Base-by-base conservation (phyloP, 495 filamentous ascomycete genomes). In the Penicillium canescens region DNA sequence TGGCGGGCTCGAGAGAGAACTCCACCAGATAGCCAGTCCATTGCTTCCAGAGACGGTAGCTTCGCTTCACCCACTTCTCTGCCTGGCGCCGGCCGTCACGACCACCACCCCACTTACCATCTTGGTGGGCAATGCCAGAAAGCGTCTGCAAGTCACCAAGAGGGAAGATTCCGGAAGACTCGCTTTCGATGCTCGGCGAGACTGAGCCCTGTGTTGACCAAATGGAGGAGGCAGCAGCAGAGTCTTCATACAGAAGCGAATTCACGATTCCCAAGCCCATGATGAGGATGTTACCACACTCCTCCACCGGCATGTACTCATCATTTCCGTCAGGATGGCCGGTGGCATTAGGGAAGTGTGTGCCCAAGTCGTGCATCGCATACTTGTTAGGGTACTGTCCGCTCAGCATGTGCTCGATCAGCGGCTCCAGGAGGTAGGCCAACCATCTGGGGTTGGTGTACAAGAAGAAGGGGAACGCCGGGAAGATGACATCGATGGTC, bases 401-500 rank as follows among this genome's bases (percentile, higher is more conserved):
- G 62, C 91, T 95, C 18, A 90, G 70, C 73, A 89, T 91, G 68
- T 98, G 91, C 73, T 96, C 93, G 35, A 98, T 81, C 37, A 96
- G 69, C 2, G 93, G 93, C 67, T 96, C 91, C 1, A 98, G 76
- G 9, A 96, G 75, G 65, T 96, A 96, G 6, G 89, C 91, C 57
- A 95, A 73, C 93, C 93, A 98, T 28, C 84, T 79, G 6, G 93
- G 93, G 65, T 95, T 94, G 33, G 92, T 96, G 62, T 98, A 98
- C 37, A 96, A 60, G 76, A 96, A 96, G 78, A 96, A 98, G 0
- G 93, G 90, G 69, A 92, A 96, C 1, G 91, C 79, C 0, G 93
- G 93, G 79, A 96, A 98, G 62, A 98, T 96, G 63, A 98, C 91
- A 76, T 98, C 93, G 26, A 98, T 91, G 1, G 93, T 98, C 61